Evolutionary conservation across 768 basidiomycete species (phyloP).

Genomic region (Lactarius pseudohatsudake): DNA sequence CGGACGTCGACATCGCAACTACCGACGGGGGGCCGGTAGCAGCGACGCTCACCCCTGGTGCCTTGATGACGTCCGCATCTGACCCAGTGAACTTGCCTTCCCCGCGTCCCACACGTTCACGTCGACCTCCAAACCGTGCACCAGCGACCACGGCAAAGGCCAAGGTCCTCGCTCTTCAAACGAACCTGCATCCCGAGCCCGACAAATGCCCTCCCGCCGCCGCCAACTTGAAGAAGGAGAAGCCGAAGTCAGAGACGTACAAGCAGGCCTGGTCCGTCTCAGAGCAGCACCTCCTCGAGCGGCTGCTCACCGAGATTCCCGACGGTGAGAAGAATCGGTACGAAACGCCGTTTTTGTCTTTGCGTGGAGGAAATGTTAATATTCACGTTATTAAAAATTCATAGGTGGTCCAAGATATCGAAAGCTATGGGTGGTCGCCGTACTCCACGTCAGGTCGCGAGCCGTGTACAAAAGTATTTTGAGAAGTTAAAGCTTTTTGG

Average conservation of each 20-base stretch:
- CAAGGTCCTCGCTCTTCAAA: conserved; percentile 8
- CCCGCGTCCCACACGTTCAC: conserved; percentile 13
- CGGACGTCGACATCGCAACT: conserved; percentile 54
- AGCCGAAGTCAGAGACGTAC: conserved; percentile 70
- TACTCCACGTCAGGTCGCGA: conserved; percentile 83
- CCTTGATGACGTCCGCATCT: conserved; percentile 5
- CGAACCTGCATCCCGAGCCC: conserved; percentile 2
- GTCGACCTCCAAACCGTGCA: conserved; percentile 1
- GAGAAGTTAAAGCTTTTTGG: conserved; percentile 80
- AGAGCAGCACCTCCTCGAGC: conserved; percentile 77
- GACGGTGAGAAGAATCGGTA: conserved; percentile 75
- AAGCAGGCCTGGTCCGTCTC: conserved; percentile 76
- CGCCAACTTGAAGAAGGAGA: conserved; percentile 28
- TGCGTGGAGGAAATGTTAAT: conserved; percentile 4
- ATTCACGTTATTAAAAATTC: not conserved
- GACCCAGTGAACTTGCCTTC: not conserved
- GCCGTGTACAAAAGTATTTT: conserved; percentile 87
- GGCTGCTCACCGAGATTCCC: conserved; percentile 71
- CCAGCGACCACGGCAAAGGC: conserved; percentile 18
- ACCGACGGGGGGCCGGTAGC: conserved; percentile 14
- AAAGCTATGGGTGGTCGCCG: conserved; percentile 73
- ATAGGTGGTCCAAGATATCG: conserved; percentile 80
- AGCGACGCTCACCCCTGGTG: not conserved
- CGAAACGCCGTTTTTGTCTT: conserved; percentile 28
- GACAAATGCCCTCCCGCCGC: conserved; percentile 4